These are phyloP conservation scores for Coemansia sp. DNA, from an alignment of 192 early-diverging fungal genomes.

Conservation along the genomic window DNA sequence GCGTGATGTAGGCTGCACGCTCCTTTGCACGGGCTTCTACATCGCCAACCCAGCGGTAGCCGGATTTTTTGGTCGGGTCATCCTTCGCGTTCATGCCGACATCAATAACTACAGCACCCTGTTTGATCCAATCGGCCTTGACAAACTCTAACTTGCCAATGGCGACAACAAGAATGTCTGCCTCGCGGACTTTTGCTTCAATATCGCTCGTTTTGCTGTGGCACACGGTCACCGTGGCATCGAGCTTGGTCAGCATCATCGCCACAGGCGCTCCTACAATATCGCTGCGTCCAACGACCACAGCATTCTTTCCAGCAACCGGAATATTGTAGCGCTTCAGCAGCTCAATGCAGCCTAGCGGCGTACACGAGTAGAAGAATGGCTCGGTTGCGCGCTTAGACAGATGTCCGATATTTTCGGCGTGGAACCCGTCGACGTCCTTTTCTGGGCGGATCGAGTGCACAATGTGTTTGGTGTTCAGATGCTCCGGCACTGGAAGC, in stretches of 20 bases:
- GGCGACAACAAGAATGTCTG: conserved; percentile 92
- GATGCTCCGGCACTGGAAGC: conserved; percentile 84
- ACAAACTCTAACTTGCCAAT: conserved; percentile 77
- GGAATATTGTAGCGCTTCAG: conserved; percentile 68
- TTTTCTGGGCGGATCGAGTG: conserved; percentile 84
- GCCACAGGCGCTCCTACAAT: conserved; percentile 89
- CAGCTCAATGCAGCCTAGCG: conserved; percentile 88
- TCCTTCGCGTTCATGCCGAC: conserved; percentile 93
- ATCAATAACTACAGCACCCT: conserved; percentile 91
- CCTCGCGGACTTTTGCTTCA: conserved; percentile 70
- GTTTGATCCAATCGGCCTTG: conserved; percentile 94
- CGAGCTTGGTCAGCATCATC: conserved; percentile 70
- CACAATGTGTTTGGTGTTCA: conserved; percentile 79
- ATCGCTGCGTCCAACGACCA: conserved; percentile 96
- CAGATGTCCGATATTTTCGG: conserved; percentile 88
- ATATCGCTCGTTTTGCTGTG: conserved; percentile 82
- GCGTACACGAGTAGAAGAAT: conserved; percentile 94
- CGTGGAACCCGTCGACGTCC: conserved; percentile 99
- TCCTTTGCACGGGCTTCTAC: conserved; percentile 72
- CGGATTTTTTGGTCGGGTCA: conserved; percentile 87
- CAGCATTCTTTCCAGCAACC: conserved; percentile 82
- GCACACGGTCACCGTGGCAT: conserved; percentile 95
- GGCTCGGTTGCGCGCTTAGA: conserved; percentile 78
- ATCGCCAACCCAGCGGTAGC: conserved; percentile 90
- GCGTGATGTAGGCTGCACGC: conserved; percentile 83